Evolutionary conservation across 345 rosid species (phyloP), one percentile per base, ranked within the genome.

Genomic region (Alliaria petiolata): DNA sequence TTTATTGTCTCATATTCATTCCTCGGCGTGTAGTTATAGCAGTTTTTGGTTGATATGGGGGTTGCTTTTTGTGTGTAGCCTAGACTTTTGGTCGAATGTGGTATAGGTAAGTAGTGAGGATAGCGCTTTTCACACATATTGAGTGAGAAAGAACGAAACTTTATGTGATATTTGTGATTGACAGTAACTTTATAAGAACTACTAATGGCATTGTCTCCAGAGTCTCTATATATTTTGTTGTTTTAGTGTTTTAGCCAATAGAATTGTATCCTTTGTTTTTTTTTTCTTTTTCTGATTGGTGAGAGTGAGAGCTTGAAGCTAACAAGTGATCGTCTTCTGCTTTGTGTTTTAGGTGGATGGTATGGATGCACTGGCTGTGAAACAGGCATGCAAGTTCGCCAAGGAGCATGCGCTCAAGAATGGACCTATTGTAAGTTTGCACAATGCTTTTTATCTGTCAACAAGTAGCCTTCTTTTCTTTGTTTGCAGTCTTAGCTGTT

Each of bases 301-400:
- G 39, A 51, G 42, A 34, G 68, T 58, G 25, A 33, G 55, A 31
- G 13, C 35, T 44, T 61, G 35, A 38, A 61, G 34, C 69, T 69
- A 62, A 45, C 19, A 28, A 44, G 36, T 69, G 70, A 43, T n/a
- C 39, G 43, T 35, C 16, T 10, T 45, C 8, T 47, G 70, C 15
- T 33, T 46, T 47, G 45, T 76, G 25, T 38, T 3, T 0, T 75
- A 91, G 98, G 98, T 95, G 59, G 99, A 95, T 76, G 99, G 98
- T 55, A 95, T 95, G 99, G 99, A 95, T 85, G 95, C 74, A 30
- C 67, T 95, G 58, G 98, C 97, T 66, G 99, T 95, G 76, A 95
- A 95, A 65, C 98, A 95, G 75, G 99, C 96, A 5, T 95, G 99
- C 85, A 85, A 81, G 78, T 91, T 89, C 70, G 98, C 99, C 12